Evolutionary conservation across 768 basidiomycete species (phyloP), one percentile per base, ranked within the genome.

Genomic region (Lentinula detonsa): DNA sequence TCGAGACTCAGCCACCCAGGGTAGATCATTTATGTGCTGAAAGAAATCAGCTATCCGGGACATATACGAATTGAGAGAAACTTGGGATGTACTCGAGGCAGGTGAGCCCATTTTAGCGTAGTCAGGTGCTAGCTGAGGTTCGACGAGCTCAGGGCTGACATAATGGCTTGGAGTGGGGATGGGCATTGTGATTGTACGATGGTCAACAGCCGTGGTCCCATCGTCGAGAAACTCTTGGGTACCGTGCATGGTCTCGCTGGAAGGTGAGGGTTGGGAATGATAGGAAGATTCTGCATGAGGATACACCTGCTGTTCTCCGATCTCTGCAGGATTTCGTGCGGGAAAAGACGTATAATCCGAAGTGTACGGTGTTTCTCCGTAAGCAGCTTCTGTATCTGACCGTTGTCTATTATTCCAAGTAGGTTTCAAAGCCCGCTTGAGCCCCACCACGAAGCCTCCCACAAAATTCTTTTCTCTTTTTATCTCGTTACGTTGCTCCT

Each of bases 31-130:
- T 13, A 82, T n/a, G 5, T 65, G 65, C 3, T 66, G 57, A 8
- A 77, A 52, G 54, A 81, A 74, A 13, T 72, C 67, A 5, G 71
- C 68, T 18, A 80, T 6, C 4, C 76, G 76, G 4, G 70, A 61
- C 23, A 78, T 50, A 18, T 70, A 77, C n/a, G 62, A 66, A 62
- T 65, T 66, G 18, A 77, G 61, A 2, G 75, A 73, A 10, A 65
- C 63, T 10, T 74, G 71, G 10, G 78, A 74, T 0, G 68, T 71
- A 4, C 75, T 73, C 6, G 76, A 76, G n/a, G 77, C 70, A 2
- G 74, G 74, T 1, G 76, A 72, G 5, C 75, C 72, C 80, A 83
- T 81, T 63, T 80, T 80, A 31, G 74, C 78, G 64, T 81, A 82
- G 62, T 81, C 80, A 0, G 79, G 70, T 3, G 74, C 77, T 11